Evolutionary conservation across 768 basidiomycete species (phyloP), one percentile per base, ranked within the genome.

Genomic region (Leccinellum albellum): DNA sequence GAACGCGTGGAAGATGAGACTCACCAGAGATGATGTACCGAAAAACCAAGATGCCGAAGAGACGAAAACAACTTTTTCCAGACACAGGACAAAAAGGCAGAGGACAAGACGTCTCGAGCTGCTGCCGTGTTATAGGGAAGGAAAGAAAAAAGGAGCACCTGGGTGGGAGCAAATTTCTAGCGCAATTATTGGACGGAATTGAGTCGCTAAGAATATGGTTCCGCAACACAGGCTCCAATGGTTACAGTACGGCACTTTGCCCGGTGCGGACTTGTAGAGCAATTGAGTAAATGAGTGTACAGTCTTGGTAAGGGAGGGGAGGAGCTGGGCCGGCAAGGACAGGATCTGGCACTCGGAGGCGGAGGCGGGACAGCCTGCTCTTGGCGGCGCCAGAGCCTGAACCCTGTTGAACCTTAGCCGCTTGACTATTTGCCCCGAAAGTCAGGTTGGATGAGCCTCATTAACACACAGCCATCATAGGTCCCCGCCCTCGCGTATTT

Each of bases 401-500:
- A 70, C 67, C 67, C 68, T 68, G 65, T 61, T 47, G 61, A 64
- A 71, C 61, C 60, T 63, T 71, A 58, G 54, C 47, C 52, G 60
- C 56, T 62, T 44, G 65, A 61, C 51, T 70, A 69, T 66, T 71
- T 70, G 51, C 66, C 54, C 70, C 69, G 70, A 70, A 71, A 71
- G 64, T 67, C 59, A 69, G 60, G 63, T 29, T 60, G 60, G 55
- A 60, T 50, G 68, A 66, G 64, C 62, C 67, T 69, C 70, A 69
- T 70, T 70, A 67, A 59, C 69, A 72, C 71, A 72, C 71, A 72
- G 71, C 71, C 71, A 63, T 72, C 67, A 58, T 62, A 72, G 71
- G 71, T 72, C 71, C 71, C 71, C 71, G 71, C 71, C 65, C 56
- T 74, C 71, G 71, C 71, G 66, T 74, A 72, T 74, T 66, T 61